phyloP scores from a whole-genome alignment of 495 filamentous ascomycete species.

The Daldinia childiae region DNA sequence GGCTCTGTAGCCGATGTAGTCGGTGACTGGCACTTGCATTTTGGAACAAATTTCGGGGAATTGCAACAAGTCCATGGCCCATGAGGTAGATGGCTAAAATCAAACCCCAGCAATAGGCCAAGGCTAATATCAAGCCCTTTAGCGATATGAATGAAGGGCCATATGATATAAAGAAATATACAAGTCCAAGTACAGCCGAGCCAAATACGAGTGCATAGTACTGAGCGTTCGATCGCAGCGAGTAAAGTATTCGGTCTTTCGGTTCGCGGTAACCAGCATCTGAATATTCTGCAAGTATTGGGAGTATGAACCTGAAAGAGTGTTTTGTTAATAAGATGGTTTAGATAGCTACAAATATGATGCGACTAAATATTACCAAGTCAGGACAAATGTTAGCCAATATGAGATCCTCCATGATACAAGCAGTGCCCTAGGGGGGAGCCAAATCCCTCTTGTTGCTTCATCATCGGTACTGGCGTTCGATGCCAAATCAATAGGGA shows the following conservation, averaged over 20 bases:
- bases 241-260: constrained; percentile 80
- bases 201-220: constrained; percentile 85
- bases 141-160: constrained; percentile 66
- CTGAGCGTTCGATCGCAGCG: constrained; percentile 82
- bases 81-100: constrained; percentile 93
- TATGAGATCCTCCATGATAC: constrained; percentile 94
- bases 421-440: constrained; percentile 73
- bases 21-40: constrained; percentile 77
- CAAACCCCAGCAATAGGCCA: constrained; percentile 94
- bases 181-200: constrained; percentile 72
- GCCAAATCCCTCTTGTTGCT: constrained; percentile 70
- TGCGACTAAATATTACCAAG: constrained; percentile 68
- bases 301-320: constrained; percentile 79
- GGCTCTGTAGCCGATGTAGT: constrained; percentile 75
- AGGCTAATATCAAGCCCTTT: constrained; percentile 87
- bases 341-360: not conserved
- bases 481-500: constrained; percentile 95
- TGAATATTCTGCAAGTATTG: constrained; percentile 89
- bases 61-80: constrained; percentile 94
- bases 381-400: constrained; percentile 94
- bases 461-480: constrained; percentile 74
- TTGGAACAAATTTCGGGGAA: constrained; percentile 81
- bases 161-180: constrained; percentile 85
- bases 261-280: constrained; percentile 93
- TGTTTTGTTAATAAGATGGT: constrained; percentile 16